Evolutionary conservation across 2,329 filamentous ascomycete genomes (phyloP), one percentile per base, ranked within the genome.

Genomic region (Claviceps sp.): DNA sequence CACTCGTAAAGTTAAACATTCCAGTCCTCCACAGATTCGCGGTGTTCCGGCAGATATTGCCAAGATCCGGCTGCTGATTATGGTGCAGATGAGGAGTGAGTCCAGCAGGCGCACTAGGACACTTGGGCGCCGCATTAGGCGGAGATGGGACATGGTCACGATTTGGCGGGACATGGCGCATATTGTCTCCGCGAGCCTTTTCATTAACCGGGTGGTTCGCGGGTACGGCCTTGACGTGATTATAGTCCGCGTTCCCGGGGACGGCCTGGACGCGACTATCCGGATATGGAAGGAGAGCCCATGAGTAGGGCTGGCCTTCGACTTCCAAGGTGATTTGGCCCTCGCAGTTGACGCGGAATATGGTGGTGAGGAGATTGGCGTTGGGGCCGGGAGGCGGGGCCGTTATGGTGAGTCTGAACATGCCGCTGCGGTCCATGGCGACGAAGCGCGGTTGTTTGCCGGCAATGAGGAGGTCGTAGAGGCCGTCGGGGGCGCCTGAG

Each of bases 261-360:
- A 20, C 2, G 30, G 48, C 48, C 24, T n/a, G 14, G 40, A 44
- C 3, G 48, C 48, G 36, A 14, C 11, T 16, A 5, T 16, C 20
- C 11, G 24, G 20, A 22, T 22, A 2, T 13, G 3, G 20, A 11
- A 24, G 9, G 16, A 4, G 0, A 13, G 18, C 16, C 48, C 48
- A 50, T 2, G 48, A 36, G 26, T 20, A 45, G 11, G 40, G 11
- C 40, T n/a, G 5, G 41, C 48, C 48, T 26, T 20, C 40, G 16
- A 41, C n/a, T 30, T 43, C 41, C 40, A 50, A 16, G 40, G 18
- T 37, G 13, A 50, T 44, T 11, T n/a, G n/a, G 30, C 48, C 48
- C 11, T 44, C 30, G 48, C 48, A 50, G 48, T 45, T 36, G 48
- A n/a, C 7, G n/a, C 40, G 26, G 41, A 50, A 50, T 22, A 45